Evolutionary conservation across 495 filamentous ascomycete genomes (phyloP), one percentile per base, ranked within the genome.

Genomic region (Xylaria sp.): DNA sequence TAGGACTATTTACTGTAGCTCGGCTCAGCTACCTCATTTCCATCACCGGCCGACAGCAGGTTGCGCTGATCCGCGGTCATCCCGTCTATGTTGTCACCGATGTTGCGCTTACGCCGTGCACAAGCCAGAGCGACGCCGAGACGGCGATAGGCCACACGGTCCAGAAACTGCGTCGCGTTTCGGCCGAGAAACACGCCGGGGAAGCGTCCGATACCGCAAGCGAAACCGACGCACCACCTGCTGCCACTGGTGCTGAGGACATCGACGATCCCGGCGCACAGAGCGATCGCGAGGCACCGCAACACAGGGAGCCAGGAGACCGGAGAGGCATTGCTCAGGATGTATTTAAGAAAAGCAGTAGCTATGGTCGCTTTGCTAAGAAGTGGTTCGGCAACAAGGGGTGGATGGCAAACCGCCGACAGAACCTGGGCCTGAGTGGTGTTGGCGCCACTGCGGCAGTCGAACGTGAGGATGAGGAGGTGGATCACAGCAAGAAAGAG

Each of bases 321-420:
- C 50, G 82, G 50, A 83, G 83, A 33, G 89, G 87, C 67, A 88
- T 96, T 68, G 93, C 90, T 0, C 88, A 97, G 82, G 93, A 97
- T 80, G 94, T 97, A 1, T 92, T 97, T 64, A 86, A 85, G 7
- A 90, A 88, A 70, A 91, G 88, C 68, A 92, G 94, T 0, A 88
- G 87, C 48, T 97, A 97, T 80, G 95, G 95, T 2, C 84, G 92
- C 29, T 97, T 97, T 78, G 93, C 95, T 0, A 88, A 93, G 71
- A 90, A 89, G 72, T 98, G 96, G 95, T 93, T 98, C 73, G 95
- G 92, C 15, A 89, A 86, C 73, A 91, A 89, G 61, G 94, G 92
- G 3, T 92, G 94, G 91, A 90, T 88, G 63, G 80, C 80, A 73
- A 88, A 89, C 71, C 85, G 84, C 66, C 82, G 87, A 71, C 82